phyloP scores from a whole-genome alignment of 768 basidiomycete genomes.

The Lactifluus rugatus region DNA sequence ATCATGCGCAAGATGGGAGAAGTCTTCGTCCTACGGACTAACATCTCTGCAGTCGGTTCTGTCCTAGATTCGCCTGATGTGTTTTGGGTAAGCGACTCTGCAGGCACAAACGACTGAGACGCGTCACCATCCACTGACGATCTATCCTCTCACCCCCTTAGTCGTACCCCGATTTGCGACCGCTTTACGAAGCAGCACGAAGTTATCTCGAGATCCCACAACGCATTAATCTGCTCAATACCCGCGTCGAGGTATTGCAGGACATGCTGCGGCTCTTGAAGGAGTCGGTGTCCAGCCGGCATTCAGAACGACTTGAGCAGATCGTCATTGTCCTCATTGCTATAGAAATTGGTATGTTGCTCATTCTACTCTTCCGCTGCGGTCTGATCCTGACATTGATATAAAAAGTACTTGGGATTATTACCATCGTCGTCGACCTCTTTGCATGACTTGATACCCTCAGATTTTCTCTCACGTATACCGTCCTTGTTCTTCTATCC shows the following conservation, averaged over 20 bases:
- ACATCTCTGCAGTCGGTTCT: constrained; percentile 91
- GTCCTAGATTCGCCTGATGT: constrained; percentile 96
- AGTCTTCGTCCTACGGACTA: constrained; percentile 85
- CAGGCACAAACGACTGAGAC: constrained; percentile 15
- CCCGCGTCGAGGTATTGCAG: constrained; percentile 91
- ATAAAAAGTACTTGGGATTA: constrained; percentile 69
- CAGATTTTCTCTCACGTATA: neutral
- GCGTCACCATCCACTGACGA: neutral
- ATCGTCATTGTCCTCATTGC: constrained; percentile 88
- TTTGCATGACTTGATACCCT: constrained; percentile 22
- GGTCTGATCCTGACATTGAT: neutral
- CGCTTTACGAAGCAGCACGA: constrained; percentile 86
- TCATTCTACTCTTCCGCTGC: neutral
- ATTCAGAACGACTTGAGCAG: constrained; percentile 85
- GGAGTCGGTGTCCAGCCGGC: constrained; percentile 85
- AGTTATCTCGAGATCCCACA: constrained; percentile 94
- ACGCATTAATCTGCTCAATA: constrained; percentile 85
- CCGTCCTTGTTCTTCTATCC: constrained; percentile 2
- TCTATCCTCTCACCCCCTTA: constrained; percentile 24
- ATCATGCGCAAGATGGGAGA: constrained; percentile 98
- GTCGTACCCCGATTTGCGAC: constrained; percentile 93
- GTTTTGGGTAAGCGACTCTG: constrained; percentile 64
- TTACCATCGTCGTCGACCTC: constrained; percentile 84
- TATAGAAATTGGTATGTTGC: constrained; percentile 64
- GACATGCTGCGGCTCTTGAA: constrained; percentile 95